Percentiles rank a stretch among this genome's conserved stretches.
phyloP scores from a whole-genome alignment of 2,329 filamentous ascomycete species.

The Xylariaceae sp. region DNA sequence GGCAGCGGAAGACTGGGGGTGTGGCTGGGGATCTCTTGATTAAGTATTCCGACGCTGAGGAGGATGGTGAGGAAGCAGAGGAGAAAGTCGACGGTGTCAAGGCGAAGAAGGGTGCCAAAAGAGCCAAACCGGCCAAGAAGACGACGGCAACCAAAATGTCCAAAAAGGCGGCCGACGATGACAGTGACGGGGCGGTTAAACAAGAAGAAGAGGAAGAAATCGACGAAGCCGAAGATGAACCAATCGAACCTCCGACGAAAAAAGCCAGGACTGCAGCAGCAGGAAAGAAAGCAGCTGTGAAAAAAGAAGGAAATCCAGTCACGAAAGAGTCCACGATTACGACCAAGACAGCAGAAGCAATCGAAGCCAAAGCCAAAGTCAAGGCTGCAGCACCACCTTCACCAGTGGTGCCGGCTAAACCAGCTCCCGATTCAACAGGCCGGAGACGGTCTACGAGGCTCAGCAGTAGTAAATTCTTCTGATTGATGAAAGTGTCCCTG shows the following conservation, averaged over 20 bases:
- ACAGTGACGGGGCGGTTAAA: too few species aligned
- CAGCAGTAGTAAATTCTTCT: too few species aligned
- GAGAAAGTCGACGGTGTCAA: constrained; percentile 21
- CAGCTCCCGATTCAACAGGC: constrained; percentile 13
- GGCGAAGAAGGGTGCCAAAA: constrained; percentile 11
- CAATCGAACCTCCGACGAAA: constrained; percentile 17
- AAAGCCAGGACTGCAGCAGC: constrained; percentile 16
- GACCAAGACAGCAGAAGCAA: neutral
- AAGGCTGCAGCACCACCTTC: neutral
- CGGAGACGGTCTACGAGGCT: constrained; percentile 28
- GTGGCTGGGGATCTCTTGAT: constrained; percentile 34
- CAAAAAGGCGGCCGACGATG: too few species aligned
- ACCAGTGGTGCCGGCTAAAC: constrained; percentile 3
- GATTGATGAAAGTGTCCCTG: too few species aligned
- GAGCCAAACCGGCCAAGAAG: constrained; percentile 4
- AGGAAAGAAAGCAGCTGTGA: constrained; percentile 18
- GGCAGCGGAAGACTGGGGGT: constrained; percentile 73
- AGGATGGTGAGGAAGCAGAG: constrained; percentile 22
- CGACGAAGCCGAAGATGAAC: neutral
- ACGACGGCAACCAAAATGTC: too few species aligned
- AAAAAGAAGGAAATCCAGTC: constrained; percentile 21
- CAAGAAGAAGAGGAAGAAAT: constrained; percentile 14
- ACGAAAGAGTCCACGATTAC: neutral
- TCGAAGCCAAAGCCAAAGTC: neutral
- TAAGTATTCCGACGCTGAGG: too few species aligned